Conservation (phyloP, 73 alveolate genomes). For the Symbiodinium natans region DNA sequence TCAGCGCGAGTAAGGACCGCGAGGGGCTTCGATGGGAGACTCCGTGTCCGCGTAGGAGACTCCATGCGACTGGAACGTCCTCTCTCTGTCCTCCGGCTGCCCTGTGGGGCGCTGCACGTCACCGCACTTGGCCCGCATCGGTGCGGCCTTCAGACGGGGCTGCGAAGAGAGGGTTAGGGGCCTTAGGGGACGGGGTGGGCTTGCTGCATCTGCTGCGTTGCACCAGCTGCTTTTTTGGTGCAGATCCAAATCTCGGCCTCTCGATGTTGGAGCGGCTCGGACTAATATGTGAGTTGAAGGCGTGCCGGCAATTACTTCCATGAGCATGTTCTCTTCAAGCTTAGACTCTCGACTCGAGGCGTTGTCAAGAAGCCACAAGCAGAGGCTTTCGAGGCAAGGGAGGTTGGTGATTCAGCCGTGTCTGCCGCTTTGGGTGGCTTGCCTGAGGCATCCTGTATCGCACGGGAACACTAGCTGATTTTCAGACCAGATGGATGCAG, state of each 20-base stretch:
- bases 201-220: no score
- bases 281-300: no score
- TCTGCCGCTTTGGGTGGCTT: background rate
- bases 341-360: background rate
- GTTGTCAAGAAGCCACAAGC: slow-evolving; percentile 6
- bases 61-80: slow-evolving; percentile 59
- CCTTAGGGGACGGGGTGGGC: no score
- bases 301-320: no score
- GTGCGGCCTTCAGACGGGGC: background rate
- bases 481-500: slow-evolving; percentile 38
- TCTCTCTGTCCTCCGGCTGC: slow-evolving; percentile 48
- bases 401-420: background rate
- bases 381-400: slow-evolving; percentile 42
- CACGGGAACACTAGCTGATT: slow-evolving; percentile 3
- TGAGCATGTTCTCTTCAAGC: no score
- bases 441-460: slow-evolving; percentile 45
- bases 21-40: no score
- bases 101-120: slow-evolving; percentile 68
- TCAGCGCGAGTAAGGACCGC: no score
- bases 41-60: background rate
- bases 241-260: no score
- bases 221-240: no score
- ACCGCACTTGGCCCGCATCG: slow-evolving; percentile 65
- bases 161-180: no score
- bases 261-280: no score